phyloP scores from a whole-genome alignment of 2,329 filamentous ascomycete species.

The Cordyceps sp. region DNA sequence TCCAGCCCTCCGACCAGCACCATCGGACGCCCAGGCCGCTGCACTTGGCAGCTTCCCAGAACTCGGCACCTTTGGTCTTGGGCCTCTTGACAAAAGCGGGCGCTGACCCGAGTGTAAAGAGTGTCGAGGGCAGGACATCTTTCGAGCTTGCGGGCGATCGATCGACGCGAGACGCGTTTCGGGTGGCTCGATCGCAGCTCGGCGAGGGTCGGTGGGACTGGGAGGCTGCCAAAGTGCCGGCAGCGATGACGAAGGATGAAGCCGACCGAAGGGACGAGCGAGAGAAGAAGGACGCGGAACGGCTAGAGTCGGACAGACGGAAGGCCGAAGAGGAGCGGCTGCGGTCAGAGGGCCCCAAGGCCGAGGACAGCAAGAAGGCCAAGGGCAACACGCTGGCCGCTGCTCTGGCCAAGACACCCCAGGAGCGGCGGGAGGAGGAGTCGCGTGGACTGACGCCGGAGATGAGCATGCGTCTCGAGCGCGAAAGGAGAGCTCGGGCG shows the following conservation, averaged over 20 bases:
- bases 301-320: conserved; percentile 53
- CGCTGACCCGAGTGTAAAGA: conserved; percentile 56
- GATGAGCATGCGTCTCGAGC: conserved; percentile 67
- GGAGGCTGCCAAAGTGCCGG: conserved; percentile 57
- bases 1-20: conserved; percentile 55
- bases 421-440: conserved; percentile 74
- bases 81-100: conserved; percentile 60
- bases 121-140: conserved; percentile 62
- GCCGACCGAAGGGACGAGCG: conserved; percentile 51
- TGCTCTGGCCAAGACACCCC: conserved; percentile 51
- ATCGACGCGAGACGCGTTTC: conserved; percentile 76
- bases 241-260: conserved; percentile 53
- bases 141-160: conserved; percentile 83
- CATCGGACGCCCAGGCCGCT: conserved; percentile 71
- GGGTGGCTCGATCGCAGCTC: conserved; percentile 67
- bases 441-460: conserved; percentile 72
- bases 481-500: conserved; percentile 78
- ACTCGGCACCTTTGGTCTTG: conserved; percentile 58
- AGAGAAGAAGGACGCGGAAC: conserved; percentile 53
- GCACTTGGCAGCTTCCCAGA: conserved; percentile 71
- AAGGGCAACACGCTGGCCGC: conserved; percentile 35
- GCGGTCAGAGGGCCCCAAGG: conserved; percentile 45
- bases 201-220: conserved; percentile 67
- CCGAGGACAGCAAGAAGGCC: conserved; percentile 28
- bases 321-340: conserved; percentile 61